Evolutionary conservation across 257 asterid genomes (phyloP), one percentile per base, ranked within the genome.

Genomic region (Salvia splendens): DNA sequence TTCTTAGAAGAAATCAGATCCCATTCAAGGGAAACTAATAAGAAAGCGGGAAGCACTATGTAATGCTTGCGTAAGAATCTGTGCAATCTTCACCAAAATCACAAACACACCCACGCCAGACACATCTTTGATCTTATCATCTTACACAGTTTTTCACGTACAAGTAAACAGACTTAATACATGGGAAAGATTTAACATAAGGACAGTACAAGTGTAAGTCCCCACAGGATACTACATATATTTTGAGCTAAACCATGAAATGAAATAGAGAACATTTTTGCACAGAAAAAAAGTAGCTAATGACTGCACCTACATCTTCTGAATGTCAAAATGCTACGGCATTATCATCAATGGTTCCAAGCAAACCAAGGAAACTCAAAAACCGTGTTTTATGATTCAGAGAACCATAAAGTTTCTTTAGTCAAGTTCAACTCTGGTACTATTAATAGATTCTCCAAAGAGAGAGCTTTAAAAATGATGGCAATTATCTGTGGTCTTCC

Each of bases 261-360:
- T 52, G 4, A 20, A 8, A 8, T 17, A 20, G 57, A 20, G 2
- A 51, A 52, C n/a, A 51, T 8, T 16, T 50, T 35, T 35, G 40
- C 30, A 15, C 55, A 16, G 32, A 15, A 15, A 17, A 17, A 50
- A 50, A 50, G 55, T 53, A 28, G 41, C 17, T 52, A 30, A 41
- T 55, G 42, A 55, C 41, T 12, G 38, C 42, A 55, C 17, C 42
- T 4, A 11, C 15, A 6, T 55, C 42, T 30, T 30, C 17, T 30
- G 10, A 55, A 55, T 55, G 61, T 41, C 17, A 20, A 43, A 52
- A 55, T 36, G 65, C 48, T 4, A 41, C 53, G 53, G 30, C 20
- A 67, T 7, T 17, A 48, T 14, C 20, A 47, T 1, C 55, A 30
- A 33, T 28, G 24, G 55, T 43, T 20, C 42, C 24, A 41, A n/a